Conservation (phyloP, 2,329 filamentous ascomycete genomes). For the Cadophora malorum region DNA sequence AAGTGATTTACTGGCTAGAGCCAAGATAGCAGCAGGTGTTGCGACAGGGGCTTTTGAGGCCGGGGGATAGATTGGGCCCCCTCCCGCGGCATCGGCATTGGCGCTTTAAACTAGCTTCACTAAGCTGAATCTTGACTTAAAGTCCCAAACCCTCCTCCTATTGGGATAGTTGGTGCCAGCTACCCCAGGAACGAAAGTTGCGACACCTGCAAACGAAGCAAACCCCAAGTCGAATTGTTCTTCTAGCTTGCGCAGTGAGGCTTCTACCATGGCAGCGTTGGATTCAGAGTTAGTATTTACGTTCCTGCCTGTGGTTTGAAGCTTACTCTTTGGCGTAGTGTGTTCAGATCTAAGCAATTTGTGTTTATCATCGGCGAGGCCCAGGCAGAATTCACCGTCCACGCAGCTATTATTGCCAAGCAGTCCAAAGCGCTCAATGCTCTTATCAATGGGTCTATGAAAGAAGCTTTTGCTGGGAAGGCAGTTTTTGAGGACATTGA, state of each 20-base stretch:
- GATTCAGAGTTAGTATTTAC: not conserved
- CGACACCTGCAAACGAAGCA: too few species aligned
- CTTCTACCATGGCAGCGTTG: not conserved
- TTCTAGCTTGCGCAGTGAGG: too few species aligned
- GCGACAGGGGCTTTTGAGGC: not conserved
- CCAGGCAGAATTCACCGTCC: constrained; percentile 28
- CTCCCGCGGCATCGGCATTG: not conserved
- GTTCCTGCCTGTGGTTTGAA: not conserved
- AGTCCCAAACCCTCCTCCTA: too few species aligned
- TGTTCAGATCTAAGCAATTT: constrained; percentile 26
- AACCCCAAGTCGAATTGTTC: too few species aligned
- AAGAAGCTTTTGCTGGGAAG: constrained; percentile 32
- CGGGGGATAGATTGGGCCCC: not conserved
- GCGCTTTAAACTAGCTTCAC: too few species aligned
- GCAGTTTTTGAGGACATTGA: constrained; percentile 34
- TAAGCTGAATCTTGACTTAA: too few species aligned
- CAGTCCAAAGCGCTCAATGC: constrained; percentile 33
- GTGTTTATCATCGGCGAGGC: constrained; percentile 32
- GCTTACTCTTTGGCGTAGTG: constrained; percentile 8
- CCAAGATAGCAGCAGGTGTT: not conserved
- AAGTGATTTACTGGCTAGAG: not conserved
- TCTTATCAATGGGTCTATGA: constrained; percentile 34
- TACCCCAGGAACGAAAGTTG: too few species aligned
- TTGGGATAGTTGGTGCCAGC: too few species aligned
- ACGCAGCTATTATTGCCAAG: constrained; percentile 33